These are phyloP conservation scores for Suhomyces sp. DNA, from an alignment of 805 yeast species.

Conservation along the genomic window DNA sequence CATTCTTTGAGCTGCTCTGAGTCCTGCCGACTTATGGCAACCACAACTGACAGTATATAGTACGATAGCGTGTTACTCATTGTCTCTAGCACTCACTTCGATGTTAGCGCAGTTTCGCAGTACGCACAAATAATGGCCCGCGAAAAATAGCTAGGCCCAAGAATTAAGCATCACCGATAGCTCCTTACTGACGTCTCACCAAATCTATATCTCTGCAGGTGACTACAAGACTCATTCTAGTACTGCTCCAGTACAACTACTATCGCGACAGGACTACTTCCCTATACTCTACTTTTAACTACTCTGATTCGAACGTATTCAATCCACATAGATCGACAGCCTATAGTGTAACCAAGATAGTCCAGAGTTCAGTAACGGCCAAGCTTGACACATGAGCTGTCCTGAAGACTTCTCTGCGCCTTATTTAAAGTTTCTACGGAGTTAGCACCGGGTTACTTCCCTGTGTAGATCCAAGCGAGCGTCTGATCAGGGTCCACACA, in stretches of 20 bases:
- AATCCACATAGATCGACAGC: background rate
- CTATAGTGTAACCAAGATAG: background rate
- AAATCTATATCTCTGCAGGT: background rate
- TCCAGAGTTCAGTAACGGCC: background rate
- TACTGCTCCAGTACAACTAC: background rate
- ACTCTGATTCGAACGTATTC: too few relatives aligned
- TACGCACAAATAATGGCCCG: background rate
- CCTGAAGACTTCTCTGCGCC: background rate
- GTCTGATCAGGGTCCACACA: background rate
- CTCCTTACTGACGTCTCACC: background rate
- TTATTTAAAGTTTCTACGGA: background rate
- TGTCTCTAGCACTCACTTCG: background rate
- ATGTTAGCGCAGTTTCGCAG: background rate
- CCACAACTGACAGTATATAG: slow-evolving; percentile 20
- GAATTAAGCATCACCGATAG: background rate
- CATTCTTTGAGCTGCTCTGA: slow-evolving; percentile 18
- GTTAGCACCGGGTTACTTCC: background rate
- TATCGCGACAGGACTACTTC: too few relatives aligned
- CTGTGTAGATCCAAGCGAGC: background rate
- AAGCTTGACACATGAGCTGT: background rate
- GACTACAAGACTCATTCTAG: background rate
- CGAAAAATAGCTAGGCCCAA: background rate
- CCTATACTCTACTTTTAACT: too few relatives aligned
- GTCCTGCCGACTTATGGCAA: slow-evolving; percentile 18
- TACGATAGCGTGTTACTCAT: slow-evolving; percentile 5